Percentiles rank a stretch among this genome's conserved stretches.
These are phyloP conservation scores for Haberlea rhodopensis DNA, from an alignment of 257 asterid genomes.

Conservation along the genomic window DNA sequence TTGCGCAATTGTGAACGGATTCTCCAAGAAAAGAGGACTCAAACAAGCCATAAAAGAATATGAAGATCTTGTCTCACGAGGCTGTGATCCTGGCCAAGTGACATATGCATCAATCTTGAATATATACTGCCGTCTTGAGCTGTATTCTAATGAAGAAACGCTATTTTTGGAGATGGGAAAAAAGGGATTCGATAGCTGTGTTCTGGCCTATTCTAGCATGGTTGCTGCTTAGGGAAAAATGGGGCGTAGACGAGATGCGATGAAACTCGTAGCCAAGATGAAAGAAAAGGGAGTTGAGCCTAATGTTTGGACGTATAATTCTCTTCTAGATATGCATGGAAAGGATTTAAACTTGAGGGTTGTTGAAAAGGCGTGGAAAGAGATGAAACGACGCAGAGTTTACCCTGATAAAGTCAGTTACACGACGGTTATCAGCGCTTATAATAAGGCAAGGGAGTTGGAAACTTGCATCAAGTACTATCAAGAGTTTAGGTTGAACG, in stretches of 20 bases:
- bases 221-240: slow-evolving; percentile 68
- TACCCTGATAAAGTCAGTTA: slow-evolving; percentile 68
- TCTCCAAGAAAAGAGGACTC: slow-evolving; percentile 52
- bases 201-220: slow-evolving; percentile 85
- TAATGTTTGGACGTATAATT: slow-evolving; percentile 87
- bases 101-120: slow-evolving; percentile 69
- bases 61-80: slow-evolving; percentile 48
- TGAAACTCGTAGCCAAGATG: slow-evolving; percentile 76
- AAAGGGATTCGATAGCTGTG: slow-evolving; percentile 65
- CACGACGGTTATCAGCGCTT: slow-evolving; percentile 67
- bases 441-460: slow-evolving; percentile 55
- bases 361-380: slow-evolving; percentile 79
- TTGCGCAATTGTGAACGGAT: slow-evolving; percentile 82
- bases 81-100: slow-evolving; percentile 87
- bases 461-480: slow-evolving; percentile 53
- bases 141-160: slow-evolving; percentile 53
- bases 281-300: slow-evolving; percentile 74
- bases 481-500: slow-evolving; percentile 58
- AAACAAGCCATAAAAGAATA: slow-evolving; percentile 48
- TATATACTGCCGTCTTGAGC: slow-evolving; percentile 57
- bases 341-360: slow-evolving; percentile 45
- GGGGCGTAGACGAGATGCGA: slow-evolving; percentile 63
- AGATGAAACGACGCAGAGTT: slow-evolving; percentile 68
- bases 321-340: slow-evolving; percentile 75
- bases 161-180: slow-evolving; percentile 61